phyloP scores from a whole-genome alignment of 352 stramenopile genomes.

The Stephanocyclus meneghinianus region DNA sequence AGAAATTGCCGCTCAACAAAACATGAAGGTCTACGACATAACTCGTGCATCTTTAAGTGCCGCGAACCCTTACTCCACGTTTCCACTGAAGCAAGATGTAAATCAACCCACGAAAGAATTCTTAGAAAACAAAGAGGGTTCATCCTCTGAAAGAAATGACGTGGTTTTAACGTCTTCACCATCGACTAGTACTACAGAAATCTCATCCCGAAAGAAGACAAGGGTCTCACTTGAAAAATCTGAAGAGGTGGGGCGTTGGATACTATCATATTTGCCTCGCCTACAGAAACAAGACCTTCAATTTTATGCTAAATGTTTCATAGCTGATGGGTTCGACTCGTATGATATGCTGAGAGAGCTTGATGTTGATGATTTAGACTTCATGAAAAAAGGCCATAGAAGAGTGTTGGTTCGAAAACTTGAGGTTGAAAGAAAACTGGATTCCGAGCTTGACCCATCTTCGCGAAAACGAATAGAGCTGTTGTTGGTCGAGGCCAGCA shows the following conservation, averaged over 20 bases:
- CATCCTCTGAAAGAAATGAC: background rate
- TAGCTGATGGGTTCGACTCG: slow-evolving; percentile 49
- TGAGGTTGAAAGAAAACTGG: slow-evolving; percentile 12
- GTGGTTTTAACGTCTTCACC: background rate
- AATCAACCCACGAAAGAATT: background rate
- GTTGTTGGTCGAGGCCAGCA: slow-evolving; percentile 3
- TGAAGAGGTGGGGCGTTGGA: slow-evolving; percentile 35
- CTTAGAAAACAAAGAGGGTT: background rate
- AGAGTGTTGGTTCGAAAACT: slow-evolving; percentile 30
- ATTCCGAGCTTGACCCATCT: slow-evolving; percentile 5
- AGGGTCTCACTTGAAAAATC: background rate
- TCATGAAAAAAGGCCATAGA: slow-evolving; percentile 45
- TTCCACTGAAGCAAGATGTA: background rate
- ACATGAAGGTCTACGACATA: background rate
- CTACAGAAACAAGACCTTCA: slow-evolving; percentile 29
- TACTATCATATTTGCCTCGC: slow-evolving; percentile 31
- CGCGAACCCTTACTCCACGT: background rate
- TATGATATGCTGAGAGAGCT: slow-evolving; percentile 35
- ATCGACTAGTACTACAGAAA: background rate
- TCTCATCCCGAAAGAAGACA: background rate
- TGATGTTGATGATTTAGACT: slow-evolving; percentile 38
- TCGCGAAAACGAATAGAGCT: slow-evolving; percentile 5
- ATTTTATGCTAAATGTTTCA: slow-evolving; percentile 30
- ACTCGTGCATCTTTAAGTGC: slow-evolving; percentile 5
- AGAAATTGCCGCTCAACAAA: slow-evolving; percentile 6